Evolutionary conservation across 2,329 filamentous ascomycete genomes (phyloP), one percentile per base, ranked within the genome.

Genomic region (Coniochaeta sp.): DNA sequence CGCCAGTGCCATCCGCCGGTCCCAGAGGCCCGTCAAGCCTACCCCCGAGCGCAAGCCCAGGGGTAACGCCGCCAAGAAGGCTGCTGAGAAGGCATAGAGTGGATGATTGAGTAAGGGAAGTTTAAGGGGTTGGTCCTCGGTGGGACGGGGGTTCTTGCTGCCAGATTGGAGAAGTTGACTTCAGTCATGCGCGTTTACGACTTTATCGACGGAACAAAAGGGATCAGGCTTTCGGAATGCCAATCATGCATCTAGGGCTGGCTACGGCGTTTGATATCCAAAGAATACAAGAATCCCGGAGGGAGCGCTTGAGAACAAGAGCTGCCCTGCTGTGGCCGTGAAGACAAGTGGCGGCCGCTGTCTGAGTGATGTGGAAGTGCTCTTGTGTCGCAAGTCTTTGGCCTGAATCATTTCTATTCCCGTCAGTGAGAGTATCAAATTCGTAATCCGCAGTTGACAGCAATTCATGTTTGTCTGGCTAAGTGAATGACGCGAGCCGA

Each of bases 1-100:
- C 73, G 91, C 89, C 74, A 92, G 88, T 72, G 91, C 92, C 72
- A 85, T 96, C 81, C 89, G 88, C 77, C 82, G 83, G 72, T 87
- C 89, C 70, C 89, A 96, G 85, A 84, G 83, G 75, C 80, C 88
- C 69, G 86, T 88, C 79, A 96, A 96, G 88, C 83, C 88, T 64
- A 78, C 80, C 65, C 85, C 85, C 70, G 86, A 87, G 79, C 74
- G 77, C 72, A 96, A 96, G 87, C 81, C 82, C 70, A 85, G 91
- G 73, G 92, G 93, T 70, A 82, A 82, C 68, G 91, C 92, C 83
- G 90, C 90, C 71, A 84, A 84, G 80, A 88, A 89, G 82, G 88
- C 87, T 67, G 82, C 81, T 59, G 78, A 40, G 38, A 40, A 24
- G 19, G 54, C 54, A 22, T 57, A 22, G 26, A 34, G 31, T 55